Percentiles rank a stretch among this genome's conserved stretches.
phyloP scores from a whole-genome alignment of 176 grass and related monocot genomes.

The Hordeum marinum region DNA sequence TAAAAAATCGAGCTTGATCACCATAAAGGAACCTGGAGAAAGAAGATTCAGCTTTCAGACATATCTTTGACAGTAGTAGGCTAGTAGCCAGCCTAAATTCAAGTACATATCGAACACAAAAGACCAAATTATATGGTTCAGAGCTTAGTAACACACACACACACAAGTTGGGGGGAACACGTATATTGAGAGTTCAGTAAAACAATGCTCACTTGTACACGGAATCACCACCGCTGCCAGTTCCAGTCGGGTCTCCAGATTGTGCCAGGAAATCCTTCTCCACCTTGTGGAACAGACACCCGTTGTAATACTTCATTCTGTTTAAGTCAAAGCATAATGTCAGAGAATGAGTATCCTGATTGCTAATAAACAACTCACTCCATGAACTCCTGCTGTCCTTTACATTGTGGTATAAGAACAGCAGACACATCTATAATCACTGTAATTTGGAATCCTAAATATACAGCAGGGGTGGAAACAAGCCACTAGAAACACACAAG shows the following conservation, averaged over 20 bases:
- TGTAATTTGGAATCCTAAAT: not conserved
- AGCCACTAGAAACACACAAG: not conserved
- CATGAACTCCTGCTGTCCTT: not conserved
- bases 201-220: conserved; percentile 70
- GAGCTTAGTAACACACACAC: not conserved
- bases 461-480: not conserved
- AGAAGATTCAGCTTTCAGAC: conserved; percentile 28
- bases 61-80: not conserved
- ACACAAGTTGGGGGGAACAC: not conserved
- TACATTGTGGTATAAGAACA: not conserved
- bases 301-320: conserved; percentile 97
- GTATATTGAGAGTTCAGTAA: not conserved
- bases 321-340: not conserved
- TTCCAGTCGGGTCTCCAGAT: conserved; percentile 81
- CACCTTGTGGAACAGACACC: conserved; percentile 95
- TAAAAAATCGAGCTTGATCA: conserved; percentile 91
- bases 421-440: not conserved
- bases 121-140: not conserved
- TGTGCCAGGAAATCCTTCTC: conserved; percentile 95
- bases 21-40: conserved; percentile 74
- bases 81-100: not conserved
- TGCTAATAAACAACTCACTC: not conserved
- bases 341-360: conserved; percentile 5
- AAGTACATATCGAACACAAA: not conserved
- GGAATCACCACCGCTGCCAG: conserved; percentile 75